Conservation (phyloP, 306 rosid genomes). For the Vigna reflexopilosa region DNA sequence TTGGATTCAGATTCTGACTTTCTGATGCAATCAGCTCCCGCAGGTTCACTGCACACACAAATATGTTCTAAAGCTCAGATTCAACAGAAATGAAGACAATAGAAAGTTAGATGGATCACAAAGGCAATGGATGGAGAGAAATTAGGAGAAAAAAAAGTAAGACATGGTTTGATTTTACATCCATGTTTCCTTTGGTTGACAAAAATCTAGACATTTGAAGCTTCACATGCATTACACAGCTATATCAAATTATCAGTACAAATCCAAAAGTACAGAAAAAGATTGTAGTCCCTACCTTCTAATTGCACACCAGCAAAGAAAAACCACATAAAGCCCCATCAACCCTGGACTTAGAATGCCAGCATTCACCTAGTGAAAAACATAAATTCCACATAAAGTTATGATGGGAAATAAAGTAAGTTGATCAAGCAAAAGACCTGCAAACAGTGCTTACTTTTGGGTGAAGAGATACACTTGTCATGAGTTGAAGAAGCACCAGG, state of each 20-base stretch:
- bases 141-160: neutral
- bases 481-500: constrained; percentile 87
- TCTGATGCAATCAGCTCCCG: constrained; percentile 70
- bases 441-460: constrained; percentile 67
- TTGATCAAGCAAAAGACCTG: neutral
- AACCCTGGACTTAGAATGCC: constrained; percentile 89
- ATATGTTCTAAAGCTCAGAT: constrained; percentile 31
- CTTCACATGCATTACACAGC: neutral
- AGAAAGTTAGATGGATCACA: constrained; percentile 9
- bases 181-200: constrained; percentile 1
- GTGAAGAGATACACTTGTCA: constrained; percentile 93
- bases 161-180: neutral
- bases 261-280: constrained; percentile 20
- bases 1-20: constrained; percentile 54
- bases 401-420: constrained; percentile 23
- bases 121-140: constrained; percentile 19
- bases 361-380: constrained; percentile 72
- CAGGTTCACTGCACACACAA: constrained; percentile 76
- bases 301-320: constrained; percentile 97
- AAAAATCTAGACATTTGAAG: neutral
- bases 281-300: constrained; percentile 65
- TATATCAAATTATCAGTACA: neutral
- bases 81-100: constrained; percentile 23
- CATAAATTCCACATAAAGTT: constrained; percentile 13
- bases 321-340: constrained; percentile 96